Evolutionary conservation across 1,139 yeast species (phyloP).

Genomic region (Saccharomyces hybrid): DNA sequence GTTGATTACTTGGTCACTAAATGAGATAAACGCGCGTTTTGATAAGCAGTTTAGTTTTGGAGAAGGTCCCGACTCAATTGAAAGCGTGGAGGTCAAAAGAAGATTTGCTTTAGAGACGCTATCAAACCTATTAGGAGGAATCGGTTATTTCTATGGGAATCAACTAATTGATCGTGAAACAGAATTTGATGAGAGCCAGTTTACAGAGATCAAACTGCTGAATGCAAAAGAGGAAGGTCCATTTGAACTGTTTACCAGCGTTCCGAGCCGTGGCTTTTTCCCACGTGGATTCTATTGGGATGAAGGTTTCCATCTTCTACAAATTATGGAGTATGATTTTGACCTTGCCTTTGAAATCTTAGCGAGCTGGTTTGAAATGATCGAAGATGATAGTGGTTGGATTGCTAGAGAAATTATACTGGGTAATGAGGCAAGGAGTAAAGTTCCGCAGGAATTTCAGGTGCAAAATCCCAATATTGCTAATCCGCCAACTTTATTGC

Average conservation of each 20-base stretch:
- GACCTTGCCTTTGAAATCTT: conserved; percentile 76
- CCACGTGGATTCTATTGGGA: conserved; percentile 99
- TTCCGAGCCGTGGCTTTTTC: conserved; percentile 89
- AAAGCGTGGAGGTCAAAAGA: conserved; percentile 35
- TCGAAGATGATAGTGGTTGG: conserved; percentile 94
- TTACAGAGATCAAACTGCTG: conserved; percentile 45
- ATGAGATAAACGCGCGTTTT: conserved; percentile 50
- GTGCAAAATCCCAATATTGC: conserved; percentile 88
- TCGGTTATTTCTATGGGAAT: conserved; percentile 84
- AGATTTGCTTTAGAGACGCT: conserved; percentile 69
- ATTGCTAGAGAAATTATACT: conserved; percentile 91
- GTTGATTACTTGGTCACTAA: conserved; percentile 35
- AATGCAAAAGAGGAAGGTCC: conserved; percentile 57
- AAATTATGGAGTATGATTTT: conserved; percentile 73
- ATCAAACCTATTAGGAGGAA: conserved; percentile 82
- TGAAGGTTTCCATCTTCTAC: conserved; percentile 90
- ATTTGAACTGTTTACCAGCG: conserved; percentile 64
- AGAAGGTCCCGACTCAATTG: conserved; percentile 15
- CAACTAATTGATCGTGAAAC: conserved; percentile 73
- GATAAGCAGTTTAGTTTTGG: conserved; percentile 44
- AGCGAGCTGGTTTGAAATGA: conserved; percentile 78
- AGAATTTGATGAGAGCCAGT: conserved; percentile 55
- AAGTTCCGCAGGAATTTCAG: conserved; percentile 80
- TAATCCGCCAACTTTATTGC: conserved; percentile 89
- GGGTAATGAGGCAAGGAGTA: conserved; percentile 83